Base-by-base conservation (phyloP, 2,329 filamentous ascomycete species). In the Diaporthe citri region DNA sequence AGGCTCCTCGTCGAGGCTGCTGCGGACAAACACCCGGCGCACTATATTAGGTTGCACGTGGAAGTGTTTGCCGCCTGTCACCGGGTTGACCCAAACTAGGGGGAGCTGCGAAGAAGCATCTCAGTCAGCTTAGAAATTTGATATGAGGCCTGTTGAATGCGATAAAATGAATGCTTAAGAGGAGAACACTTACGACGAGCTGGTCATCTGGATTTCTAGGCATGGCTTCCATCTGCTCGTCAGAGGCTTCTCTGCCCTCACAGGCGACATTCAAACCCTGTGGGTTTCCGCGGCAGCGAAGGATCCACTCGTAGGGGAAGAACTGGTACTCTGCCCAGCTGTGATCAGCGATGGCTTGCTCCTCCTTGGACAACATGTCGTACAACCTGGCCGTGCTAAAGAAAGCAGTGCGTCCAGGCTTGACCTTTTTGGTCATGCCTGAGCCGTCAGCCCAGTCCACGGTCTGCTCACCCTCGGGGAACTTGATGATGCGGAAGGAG, bases 271-370 rank as follows among this genome's bases (percentile, higher is more conserved):
- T 85, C 0, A 87, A 80, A 1, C 86, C 86, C 71, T 82, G 85
- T 7, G 85, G 72, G 25, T 81, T 82, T 2, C 82, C 83, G 46
- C 83, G 84, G 77, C 85, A 86, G 48, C 82, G 79, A 60, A 82
- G 81, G 73, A 86, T 85, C 86, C 84, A 87, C 78, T 81, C 78
- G 78, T 87, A 87, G 13, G 86, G 85, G 73, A 84, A 82, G 6
- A 84, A 85, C 10, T 84, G 84, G 74, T 87, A 87, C 78, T 87
- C 85, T 20, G 86, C 85, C 84, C 85, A 87, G 39, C 82, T 85
- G 76, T 87, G 82, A 76, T 87, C 85, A 20, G 82, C 85, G 25
- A 86, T 72, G 39, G 76, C 75, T 76, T 82, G 82, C 78, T 87
- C 86, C n/a, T 86, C 84, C 0, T 81, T 78, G 7, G 80, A 84